A percentile compares a stretch with the other conserved stretches of the same genome.
Conservation (phyloP, 306 rosid species). For the Inga oerstediana region DNA sequence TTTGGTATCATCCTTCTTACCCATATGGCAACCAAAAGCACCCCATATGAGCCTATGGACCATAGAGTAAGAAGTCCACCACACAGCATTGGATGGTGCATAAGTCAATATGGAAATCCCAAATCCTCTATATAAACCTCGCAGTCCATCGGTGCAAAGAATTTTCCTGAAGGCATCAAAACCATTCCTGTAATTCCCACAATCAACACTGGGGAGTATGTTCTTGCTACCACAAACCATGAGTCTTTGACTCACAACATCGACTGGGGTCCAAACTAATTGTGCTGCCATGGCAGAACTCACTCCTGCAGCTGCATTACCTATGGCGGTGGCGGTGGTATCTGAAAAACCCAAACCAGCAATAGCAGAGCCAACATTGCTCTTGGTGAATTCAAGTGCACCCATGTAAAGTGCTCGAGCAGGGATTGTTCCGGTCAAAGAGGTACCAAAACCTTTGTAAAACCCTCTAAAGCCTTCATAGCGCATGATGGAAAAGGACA, state of each 20-base stretch:
- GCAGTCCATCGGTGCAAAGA: slow-evolving; percentile 66
- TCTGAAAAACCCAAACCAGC: slow-evolving; percentile 73
- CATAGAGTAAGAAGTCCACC: slow-evolving; percentile 97
- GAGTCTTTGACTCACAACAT: slow-evolving; percentile 91
- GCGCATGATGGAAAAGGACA: slow-evolving; percentile 69
- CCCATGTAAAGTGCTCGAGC: slow-evolving; percentile 96
- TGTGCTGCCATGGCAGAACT: slow-evolving; percentile 95
- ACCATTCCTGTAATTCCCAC: slow-evolving; percentile 70
- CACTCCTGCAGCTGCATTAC: slow-evolving; percentile 84
- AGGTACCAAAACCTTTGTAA: slow-evolving; percentile 93
- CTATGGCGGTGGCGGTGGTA: slow-evolving; percentile 64
- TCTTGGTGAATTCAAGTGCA: slow-evolving; percentile 83
- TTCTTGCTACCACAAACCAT: slow-evolving; percentile 57
- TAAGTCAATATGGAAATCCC: slow-evolving; percentile 86
- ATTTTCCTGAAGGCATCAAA: slow-evolving; percentile 85
- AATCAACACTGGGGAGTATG: slow-evolving; percentile 45
- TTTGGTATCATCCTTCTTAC: slow-evolving; percentile 47
- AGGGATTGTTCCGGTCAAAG: slow-evolving; percentile 88
- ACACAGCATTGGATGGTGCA: slow-evolving; percentile 95
- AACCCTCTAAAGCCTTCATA: slow-evolving; percentile 85
- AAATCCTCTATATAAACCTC: slow-evolving; percentile 92
- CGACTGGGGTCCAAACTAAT: slow-evolving; percentile 93
- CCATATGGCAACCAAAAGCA: slow-evolving; percentile 58
- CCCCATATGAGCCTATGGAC: slow-evolving; percentile 78
- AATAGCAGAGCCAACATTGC: slow-evolving; percentile 70